Percentiles rank a stretch among this genome's conserved stretches.
Evolutionary conservation across 2,329 filamentous ascomycete species (phyloP).

Genomic region (Trichophyton rubrum): DNA sequence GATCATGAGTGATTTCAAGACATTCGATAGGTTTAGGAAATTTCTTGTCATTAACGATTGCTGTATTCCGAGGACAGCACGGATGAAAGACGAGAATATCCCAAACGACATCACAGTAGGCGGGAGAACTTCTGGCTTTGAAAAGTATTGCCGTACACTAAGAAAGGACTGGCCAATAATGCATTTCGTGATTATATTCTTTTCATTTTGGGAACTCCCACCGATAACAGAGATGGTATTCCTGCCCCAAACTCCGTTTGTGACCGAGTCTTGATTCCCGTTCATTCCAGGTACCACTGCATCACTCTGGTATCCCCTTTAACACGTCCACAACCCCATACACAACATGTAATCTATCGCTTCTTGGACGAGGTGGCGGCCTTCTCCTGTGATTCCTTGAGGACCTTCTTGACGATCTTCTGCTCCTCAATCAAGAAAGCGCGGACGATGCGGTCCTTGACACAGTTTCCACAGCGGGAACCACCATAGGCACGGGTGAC

Average conservation of each 20-base stretch:
- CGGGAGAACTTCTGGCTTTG: neutral
- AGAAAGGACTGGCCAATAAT: constrained; percentile 1
- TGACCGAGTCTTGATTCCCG: constrained; percentile 1
- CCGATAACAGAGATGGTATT: neutral
- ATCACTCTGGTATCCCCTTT: neutral
- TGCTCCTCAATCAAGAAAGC: constrained; percentile 99
- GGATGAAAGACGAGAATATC: neutral
- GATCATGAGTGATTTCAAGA: neutral
- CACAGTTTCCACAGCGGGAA: constrained; percentile 96
- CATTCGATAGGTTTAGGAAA: neutral
- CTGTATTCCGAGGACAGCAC: constrained; percentile 1
- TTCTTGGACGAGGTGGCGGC: constrained; percentile 25
- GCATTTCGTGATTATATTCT: constrained; percentile 4
- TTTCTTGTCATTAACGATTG: neutral
- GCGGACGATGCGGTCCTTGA: constrained; percentile 93
- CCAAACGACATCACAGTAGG: neutral
- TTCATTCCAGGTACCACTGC: neutral
- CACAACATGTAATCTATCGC: constrained; percentile 27
- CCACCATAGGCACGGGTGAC: constrained; percentile 97
- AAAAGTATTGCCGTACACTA: constrained; percentile 1
- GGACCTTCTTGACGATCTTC: constrained; percentile 99
- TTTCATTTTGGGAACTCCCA: constrained; percentile 1
- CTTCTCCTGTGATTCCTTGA: constrained; percentile 89
- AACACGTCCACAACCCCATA: neutral
- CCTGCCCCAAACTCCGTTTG: constrained; percentile 4